Base-by-base conservation (phyloP, 1,284 basidiomycete genomes). In the Tausonia pullulans region DNA sequence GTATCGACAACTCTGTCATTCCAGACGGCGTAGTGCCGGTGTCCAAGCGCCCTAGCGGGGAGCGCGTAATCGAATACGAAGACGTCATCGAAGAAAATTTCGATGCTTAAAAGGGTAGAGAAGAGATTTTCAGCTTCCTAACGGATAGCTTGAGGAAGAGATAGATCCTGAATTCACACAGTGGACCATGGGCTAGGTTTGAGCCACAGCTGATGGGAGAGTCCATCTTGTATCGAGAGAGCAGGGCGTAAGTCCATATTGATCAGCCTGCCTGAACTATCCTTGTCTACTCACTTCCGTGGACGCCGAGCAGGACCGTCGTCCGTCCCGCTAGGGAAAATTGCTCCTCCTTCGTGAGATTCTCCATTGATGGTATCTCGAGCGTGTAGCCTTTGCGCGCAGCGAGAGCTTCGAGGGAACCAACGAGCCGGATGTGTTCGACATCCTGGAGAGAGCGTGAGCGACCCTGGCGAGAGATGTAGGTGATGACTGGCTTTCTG, bases 381-480 rank as follows among this genome's bases (percentile, higher is more conserved):
- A 89, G 75, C 74, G 87, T 84, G 79, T 82, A 86, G 14, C 77
- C 79, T 69, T 83, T 81, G 70, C 78, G 75, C 57, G 74, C 74
- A 39, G 81, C 81, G 58, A 87, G 75, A 62, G 79, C 82, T 67
- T 80, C 71, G 61, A 90, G 71, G 8, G 81, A 82, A 27, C 71
- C 66, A 5, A 89, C 84, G 53, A 90, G 75, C 4, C 72, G 76
- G 1, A 76, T 74, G 69, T 90, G 87, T 68, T 85, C 81, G 63
- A 82, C 81, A 4, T 78, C 72, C 3, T 83, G 78, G 68, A 90
- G 75, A 69, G 81, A 81, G 61, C 88, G 75, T 52, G 82, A 71
- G 4, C 77, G 74, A 2, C 77, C 77, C 75, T 90, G 88, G 48
- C 88, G 79, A 63, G 82, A 84, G 69, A 90, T 84, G 71, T 90